Conservation (phyloP, 208 protist species). For the Plasmodiophora brassicae region DNA sequence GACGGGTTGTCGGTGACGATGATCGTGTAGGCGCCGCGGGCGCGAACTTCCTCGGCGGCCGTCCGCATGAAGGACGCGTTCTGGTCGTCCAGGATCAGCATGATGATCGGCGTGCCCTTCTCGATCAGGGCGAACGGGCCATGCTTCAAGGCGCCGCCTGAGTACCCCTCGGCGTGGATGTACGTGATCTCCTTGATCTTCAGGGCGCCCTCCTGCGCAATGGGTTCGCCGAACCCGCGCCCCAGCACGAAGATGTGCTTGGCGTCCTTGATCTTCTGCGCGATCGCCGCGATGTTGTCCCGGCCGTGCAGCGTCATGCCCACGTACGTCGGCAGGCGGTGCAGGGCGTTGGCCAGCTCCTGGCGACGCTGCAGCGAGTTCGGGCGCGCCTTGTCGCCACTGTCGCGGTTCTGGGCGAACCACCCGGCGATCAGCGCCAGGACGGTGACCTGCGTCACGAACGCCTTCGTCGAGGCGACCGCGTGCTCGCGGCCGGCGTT, state of each 20-base stretch:
- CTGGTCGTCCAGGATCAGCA: conserved; percentile 42
- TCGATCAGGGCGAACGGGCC: conserved; percentile 40
- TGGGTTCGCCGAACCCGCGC: conserved; percentile 53
- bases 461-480: conserved; percentile 69
- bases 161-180: conserved; percentile 33
- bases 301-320: conserved; percentile 50
- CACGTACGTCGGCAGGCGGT: conserved; percentile 58
- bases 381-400: conserved; percentile 35
- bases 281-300: conserved; percentile 49
- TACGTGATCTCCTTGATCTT: conserved; percentile 50
- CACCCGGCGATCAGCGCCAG: conserved; percentile 36
- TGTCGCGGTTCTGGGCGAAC: conserved; percentile 32
- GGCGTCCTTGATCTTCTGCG: conserved; percentile 52
- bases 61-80: conserved; percentile 22
- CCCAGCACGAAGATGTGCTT: conserved; percentile 58
- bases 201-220: conserved; percentile 45
- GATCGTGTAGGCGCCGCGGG: conserved; percentile 7
- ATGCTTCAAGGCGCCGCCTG: conserved; percentile 45
- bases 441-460: conserved; percentile 54
- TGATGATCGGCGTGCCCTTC: conserved; percentile 39
- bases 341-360: conserved; percentile 54
- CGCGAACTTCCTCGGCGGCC: neutral
- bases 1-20: conserved; percentile 36
- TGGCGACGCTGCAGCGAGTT: neutral
- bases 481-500: conserved; percentile 64